Evolutionary conservation across 768 basidiomycete species (phyloP), one percentile per base, ranked within the genome.

Genomic region (Termitomyces bulborhizus): DNA sequence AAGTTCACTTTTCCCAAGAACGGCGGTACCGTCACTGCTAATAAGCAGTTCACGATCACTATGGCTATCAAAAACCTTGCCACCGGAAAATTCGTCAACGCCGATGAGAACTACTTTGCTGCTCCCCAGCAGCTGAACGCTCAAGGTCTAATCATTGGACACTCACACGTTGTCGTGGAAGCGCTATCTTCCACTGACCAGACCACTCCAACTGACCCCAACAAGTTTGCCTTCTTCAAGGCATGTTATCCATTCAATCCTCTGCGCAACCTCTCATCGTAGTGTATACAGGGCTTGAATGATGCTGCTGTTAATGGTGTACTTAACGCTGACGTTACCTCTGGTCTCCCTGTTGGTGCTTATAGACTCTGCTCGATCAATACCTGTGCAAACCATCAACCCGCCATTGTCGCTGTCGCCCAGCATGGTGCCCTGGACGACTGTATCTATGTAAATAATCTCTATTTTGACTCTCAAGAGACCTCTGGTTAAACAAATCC

Each of bases 401-500:
- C 80, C 3, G 76, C 70, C 47, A 68, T 84, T 54, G 82, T 79
- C 43, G 73, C 84, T 16, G 66, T 86, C 46, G 84, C 79, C 16
- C 83, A 83, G 60, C 86, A 82, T 59, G 84, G 84, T 56, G 67
- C 70, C 21, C 63, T 84, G 32, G 82, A 86, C 64, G 85, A 88
- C 63, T 72, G 71, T 48, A 64, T 81, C 67, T 86, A 86, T 68
- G 79, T 84, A 57, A 60, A 51, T 15, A 42, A 27, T 16, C 8
- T 21, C 52, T 57, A 18, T 26, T 37, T 36, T 59, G 42, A 7
- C 27, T 37, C 49, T 0, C 36, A 5, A 18, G n/a, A 51, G 21
- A 50, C 45, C 32, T 42, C 24, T 53, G 27, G 49, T 39, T 58
- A 46, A 49, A 50, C 47, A 39, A 41, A 56, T 34, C 50, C 15